A percentile compares a stretch with the other conserved stretches of the same genome.
Evolutionary conservation across 1,139 yeast genomes (phyloP).

Genomic region (Saccharomyces hybrid): DNA sequence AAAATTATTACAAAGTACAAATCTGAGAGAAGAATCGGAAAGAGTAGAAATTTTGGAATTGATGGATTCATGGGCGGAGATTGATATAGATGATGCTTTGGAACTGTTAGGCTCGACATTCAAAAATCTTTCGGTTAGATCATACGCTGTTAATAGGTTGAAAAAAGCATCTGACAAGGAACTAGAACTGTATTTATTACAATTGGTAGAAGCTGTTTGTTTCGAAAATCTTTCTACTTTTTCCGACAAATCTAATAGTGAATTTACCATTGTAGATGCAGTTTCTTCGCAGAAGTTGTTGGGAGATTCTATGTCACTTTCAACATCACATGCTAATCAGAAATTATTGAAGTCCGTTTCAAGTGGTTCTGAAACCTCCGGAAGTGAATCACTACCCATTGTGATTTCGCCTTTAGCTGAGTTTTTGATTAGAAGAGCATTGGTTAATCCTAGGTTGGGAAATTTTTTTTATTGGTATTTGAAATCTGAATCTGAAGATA

Average conservation of each 20-base stretch:
- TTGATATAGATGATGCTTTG: slow-evolving; percentile 87
- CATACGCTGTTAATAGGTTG: slow-evolving; percentile 82
- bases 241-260: slow-evolving; percentile 32
- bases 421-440: slow-evolving; percentile 68
- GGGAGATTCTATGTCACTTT: slow-evolving; percentile 2
- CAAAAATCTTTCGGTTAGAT: slow-evolving; percentile 49
- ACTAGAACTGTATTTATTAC: slow-evolving; percentile 71
- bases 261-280: slow-evolving; percentile 38
- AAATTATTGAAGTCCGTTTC: slow-evolving; percentile 11
- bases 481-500: slow-evolving; percentile 78
- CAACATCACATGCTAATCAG: slow-evolving; percentile 7
- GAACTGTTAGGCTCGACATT: slow-evolving; percentile 77
- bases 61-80: slow-evolving; percentile 57
- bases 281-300: slow-evolving; percentile 10
- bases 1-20: slow-evolving; percentile 77
- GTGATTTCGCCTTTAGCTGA: slow-evolving; percentile 60
- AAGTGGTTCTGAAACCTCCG: slow-evolving; percentile 9
- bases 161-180: slow-evolving; percentile 74
- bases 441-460: slow-evolving; percentile 59
- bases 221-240: slow-evolving; percentile 45
- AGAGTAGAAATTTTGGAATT: slow-evolving; percentile 65
- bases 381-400: slow-evolving; percentile 19
- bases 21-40: slow-evolving; percentile 82
- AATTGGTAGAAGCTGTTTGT: slow-evolving; percentile 85
- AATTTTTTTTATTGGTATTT: slow-evolving; percentile 88